phyloP scores from a whole-genome alignment of 2,329 filamentous ascomycete species.

The Colletotrichum costaricense region DNA sequence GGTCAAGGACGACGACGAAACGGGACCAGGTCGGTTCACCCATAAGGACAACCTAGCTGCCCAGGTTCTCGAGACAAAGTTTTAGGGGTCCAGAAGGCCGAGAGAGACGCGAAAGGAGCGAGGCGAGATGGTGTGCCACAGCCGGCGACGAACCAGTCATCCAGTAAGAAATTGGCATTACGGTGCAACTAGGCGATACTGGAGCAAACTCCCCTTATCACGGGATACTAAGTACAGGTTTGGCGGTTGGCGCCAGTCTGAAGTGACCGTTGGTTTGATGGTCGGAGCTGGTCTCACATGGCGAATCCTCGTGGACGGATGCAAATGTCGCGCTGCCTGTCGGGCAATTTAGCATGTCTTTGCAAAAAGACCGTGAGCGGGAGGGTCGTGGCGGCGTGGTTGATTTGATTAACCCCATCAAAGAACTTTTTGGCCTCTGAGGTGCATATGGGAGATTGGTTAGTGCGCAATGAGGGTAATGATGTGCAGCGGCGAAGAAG shows the following conservation, averaged over 20 bases:
- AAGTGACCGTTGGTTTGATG: constrained; percentile 25
- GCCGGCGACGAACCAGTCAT: neutral
- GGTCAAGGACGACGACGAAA: neutral
- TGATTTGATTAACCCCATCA: neutral
- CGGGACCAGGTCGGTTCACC: neutral
- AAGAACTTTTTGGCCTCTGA: neutral
- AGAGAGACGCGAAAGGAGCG: constrained; percentile 15
- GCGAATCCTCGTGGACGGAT: constrained; percentile 10
- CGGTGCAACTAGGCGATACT: neutral
- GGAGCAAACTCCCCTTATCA: constrained; percentile 22
- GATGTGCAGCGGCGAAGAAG: constrained; percentile 23
- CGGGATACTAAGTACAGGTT: neutral
- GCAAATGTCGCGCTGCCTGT: constrained; percentile 6
- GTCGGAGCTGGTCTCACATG: constrained; percentile 22
- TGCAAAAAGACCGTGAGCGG: neutral
- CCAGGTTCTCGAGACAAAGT: neutral
- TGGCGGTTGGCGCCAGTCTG: neutral
- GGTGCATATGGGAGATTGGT: neutral
- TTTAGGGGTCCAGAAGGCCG: constrained; percentile 22
- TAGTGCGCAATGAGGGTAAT: constrained; percentile 10
- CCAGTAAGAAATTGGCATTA: neutral
- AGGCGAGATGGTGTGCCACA: constrained; percentile 2
- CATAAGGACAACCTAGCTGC: neutral
- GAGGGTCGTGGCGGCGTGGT: neutral
- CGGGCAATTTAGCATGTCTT: neutral